These are phyloP conservation scores for Saksenaea oblongispora DNA, from an alignment of 371 early-diverging fungal genomes.

Conservation along the genomic window DNA sequence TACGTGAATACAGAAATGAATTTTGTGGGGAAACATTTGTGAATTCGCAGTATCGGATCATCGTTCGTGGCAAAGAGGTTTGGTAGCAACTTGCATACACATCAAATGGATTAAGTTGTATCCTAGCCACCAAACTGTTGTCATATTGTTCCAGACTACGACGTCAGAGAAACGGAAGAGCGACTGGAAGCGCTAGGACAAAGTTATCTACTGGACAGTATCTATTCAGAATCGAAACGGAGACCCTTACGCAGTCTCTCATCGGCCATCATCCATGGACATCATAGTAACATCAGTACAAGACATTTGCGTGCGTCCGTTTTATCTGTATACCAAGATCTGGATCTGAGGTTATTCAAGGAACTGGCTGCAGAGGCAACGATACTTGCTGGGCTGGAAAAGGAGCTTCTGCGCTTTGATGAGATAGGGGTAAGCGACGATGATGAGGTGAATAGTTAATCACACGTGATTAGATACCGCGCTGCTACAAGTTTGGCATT, in stretches of 20 bases:
- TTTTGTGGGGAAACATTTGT: slow-evolving; percentile 12
- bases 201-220: slow-evolving; percentile 13
- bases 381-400: slow-evolving; percentile 53
- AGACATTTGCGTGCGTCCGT: slow-evolving; percentile 31
- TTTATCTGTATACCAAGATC: slow-evolving; percentile 22
- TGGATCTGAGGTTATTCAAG: slow-evolving; percentile 31
- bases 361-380: slow-evolving; percentile 44
- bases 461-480: slow-evolving; percentile 48
- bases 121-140: slow-evolving; percentile 6
- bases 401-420: slow-evolving; percentile 57
- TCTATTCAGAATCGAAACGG: slow-evolving; percentile 10
- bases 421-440: slow-evolving; percentile 48
- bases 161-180: slow-evolving; percentile 19
- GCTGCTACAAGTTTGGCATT: slow-evolving; percentile 82
- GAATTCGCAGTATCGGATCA: slow-evolving; percentile 37
- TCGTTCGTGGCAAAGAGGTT: slow-evolving; percentile 36
- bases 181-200: slow-evolving; percentile 15
- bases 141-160: slow-evolving; percentile 26
- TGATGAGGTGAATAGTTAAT: not conserved
- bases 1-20: slow-evolving; percentile 13
- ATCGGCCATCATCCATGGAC: not conserved
- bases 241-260: slow-evolving; percentile 11
- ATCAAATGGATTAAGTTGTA: not conserved
- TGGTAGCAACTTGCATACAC: slow-evolving; percentile 2
- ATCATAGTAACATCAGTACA: slow-evolving; percentile 12